Evolutionary conservation across 1,284 basidiomycete species (phyloP), one percentile per base, ranked within the genome.

Genomic region (Pseudozyma tsukubaensis): DNA sequence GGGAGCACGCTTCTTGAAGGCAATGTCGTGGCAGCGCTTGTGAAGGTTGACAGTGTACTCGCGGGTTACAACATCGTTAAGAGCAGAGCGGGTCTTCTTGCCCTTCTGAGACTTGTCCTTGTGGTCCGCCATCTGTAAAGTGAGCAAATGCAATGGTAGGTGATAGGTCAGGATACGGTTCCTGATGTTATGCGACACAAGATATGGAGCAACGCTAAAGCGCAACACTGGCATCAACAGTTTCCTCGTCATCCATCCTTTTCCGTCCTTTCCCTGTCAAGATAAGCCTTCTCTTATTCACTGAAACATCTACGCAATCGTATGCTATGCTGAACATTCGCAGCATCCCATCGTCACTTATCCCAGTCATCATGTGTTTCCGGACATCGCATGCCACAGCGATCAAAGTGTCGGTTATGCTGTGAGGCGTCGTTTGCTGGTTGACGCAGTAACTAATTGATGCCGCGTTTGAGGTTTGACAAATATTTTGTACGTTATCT

Each of bases 1-100:
- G 54, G 83, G 83, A 37, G 83, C 81, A 48, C 80, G 80, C 80
- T 83, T 82, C 81, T 84, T 84, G 81, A 84, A 83, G 57, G 59
- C 67, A 51, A 68, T 56, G 65, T 73, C 73, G 79, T 83, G 81
- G 60, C 77, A 68, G 47, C 80, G 80, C 76, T 81, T 81, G 83
- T 84, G 83, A 44, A 84, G 79, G 81, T 84, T 77, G 70, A 84
- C 81, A 40, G 82, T 83, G 81, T 82, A 82, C 71, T 84, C 80
- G 69, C 82, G 80, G 57, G 63, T 72, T 65, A 69, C 64, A 62
- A 69, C 69, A 72, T 76, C 73, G 78, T 77, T 74, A 43, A 84
- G 80, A 55, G 82, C 82, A 55, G 81, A 83, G 50, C 82, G 82
- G 71, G 78, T 82, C 82, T 83, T 83, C 76, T 78, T 83, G 69